These are phyloP conservation scores for Circinella minor DNA, from an alignment of 371 early-diverging fungal genomes.

Conservation along the genomic window DNA sequence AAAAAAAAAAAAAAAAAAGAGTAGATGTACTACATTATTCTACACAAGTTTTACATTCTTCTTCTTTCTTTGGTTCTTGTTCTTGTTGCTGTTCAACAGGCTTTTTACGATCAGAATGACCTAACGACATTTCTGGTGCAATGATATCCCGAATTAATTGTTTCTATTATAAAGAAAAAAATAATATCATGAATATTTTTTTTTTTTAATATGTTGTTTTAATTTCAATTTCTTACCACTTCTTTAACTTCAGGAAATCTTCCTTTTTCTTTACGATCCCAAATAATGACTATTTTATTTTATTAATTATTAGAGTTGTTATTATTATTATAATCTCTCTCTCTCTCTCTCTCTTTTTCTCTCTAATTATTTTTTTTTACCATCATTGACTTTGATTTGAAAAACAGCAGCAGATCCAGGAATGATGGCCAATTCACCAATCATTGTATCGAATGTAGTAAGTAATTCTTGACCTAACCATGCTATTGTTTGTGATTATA, in stretches of 20 bases:
- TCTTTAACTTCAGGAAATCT: slow-evolving; percentile 80
- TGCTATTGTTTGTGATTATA: slow-evolving; percentile 27
- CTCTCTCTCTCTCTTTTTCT: too few relatives aligned
- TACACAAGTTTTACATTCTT: slow-evolving; percentile 22
- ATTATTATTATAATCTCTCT: too few relatives aligned
- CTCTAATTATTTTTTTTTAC: too few relatives aligned
- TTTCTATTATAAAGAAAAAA: slow-evolving; percentile 43
- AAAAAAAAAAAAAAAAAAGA: too few relatives aligned
- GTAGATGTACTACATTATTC: slow-evolving; percentile 4
- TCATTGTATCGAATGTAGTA: slow-evolving; percentile 63
- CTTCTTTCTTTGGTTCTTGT: slow-evolving; percentile 4
- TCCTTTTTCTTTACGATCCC: slow-evolving; percentile 69
- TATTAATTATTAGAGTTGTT: neutral
- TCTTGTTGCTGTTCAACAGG: neutral
- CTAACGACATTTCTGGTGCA: slow-evolving; percentile 70
- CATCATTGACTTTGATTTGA: slow-evolving; percentile 61
- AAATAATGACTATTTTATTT: slow-evolving; percentile 45
- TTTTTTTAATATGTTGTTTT: neutral
- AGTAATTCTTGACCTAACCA: slow-evolving; percentile 78
- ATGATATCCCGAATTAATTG: slow-evolving; percentile 69
- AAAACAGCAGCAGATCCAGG: slow-evolving; percentile 69
- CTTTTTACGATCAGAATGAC: slow-evolving; percentile 54
- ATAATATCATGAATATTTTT: neutral
- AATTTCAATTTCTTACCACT: slow-evolving; percentile 40
- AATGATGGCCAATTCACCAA: slow-evolving; percentile 71